Base-by-base conservation (phyloP, 2,329 filamentous ascomycete species). In the Emmonsiellopsis sp. region DNA sequence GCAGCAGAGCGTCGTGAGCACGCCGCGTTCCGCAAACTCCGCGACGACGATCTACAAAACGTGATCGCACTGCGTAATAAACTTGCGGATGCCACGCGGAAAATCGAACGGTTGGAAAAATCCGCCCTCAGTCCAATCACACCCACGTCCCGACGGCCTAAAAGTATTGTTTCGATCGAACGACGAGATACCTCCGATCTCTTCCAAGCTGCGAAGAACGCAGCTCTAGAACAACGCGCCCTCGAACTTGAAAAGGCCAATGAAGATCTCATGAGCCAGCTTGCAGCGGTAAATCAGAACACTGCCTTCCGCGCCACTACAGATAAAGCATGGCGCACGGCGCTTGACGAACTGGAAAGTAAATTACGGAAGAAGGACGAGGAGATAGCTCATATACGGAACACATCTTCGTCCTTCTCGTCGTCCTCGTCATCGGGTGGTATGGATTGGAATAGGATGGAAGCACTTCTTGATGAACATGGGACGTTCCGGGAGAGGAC, bases 161-260 rank as follows among this genome's bases (percentile, higher is more conserved):
- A 58, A 7, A 65, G 64, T 56, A 55, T 62, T 27, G 17, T 31
- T 46, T 57, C 66, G 42, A 57, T 69, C 36, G 69, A 70, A 55
- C 58, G 65, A 61, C 52, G 50, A 17, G 57, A 59, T 27, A 69
- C 66, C 7, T 63, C 63, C 11, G 70, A 73, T 54, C 63, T 74
- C 13, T 74, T 72, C 57, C 69, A 69, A 9, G 65, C 63, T 0
- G 71, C 71, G 37, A 71, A 71, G 51, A 64, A 67, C 1, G 71
- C 71, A 11, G 71, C 71, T 0, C 61, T 74, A 36, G 69, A 74
- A 56, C 71, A 74, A 51, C 64, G 71, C 11, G 67, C 67, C 11
- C 64, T 74, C 13, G 71, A 73, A 55, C 59, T 73, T 2, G 71
- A 74, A 55, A 65, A 66, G 57, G 60, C 67, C 2, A 73, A 73